Conservation (phyloP, 495 filamentous ascomycete species). For the Aspergillus asperescens region DNA sequence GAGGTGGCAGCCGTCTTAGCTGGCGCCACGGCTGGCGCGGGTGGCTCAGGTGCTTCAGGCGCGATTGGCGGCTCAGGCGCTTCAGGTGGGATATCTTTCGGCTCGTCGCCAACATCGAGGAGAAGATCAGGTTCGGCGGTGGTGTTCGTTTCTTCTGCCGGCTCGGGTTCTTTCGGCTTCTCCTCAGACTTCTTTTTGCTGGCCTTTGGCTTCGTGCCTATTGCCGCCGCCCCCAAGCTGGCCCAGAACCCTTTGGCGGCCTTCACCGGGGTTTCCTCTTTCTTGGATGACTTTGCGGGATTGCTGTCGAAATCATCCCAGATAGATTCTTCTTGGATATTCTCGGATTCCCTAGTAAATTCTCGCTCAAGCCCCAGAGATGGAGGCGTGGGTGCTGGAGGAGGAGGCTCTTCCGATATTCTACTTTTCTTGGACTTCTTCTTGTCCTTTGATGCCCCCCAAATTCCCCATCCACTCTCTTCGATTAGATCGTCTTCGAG, state of each 20-base stretch:
- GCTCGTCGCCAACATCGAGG: conserved; percentile 32
- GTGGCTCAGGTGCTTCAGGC: conserved; percentile 28
- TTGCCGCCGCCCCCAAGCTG: conserved; percentile 33
- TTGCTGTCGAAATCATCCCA: conserved; percentile 39
- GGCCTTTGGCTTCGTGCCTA: conserved; percentile 31
- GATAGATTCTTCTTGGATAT: conserved; percentile 27
- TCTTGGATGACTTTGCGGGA: conserved; percentile 35
- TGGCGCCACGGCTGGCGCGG: conserved; percentile 31
- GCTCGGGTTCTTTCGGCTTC: conserved; percentile 23
- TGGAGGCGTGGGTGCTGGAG: conserved; percentile 48
- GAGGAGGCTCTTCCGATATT: conserved; percentile 41
- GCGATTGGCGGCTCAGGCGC: conserved; percentile 26
- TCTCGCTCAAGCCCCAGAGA: conserved; percentile 45
- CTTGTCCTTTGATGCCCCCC: conserved; percentile 37
- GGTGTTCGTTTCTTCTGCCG: conserved; percentile 24
- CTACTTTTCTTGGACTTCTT: conserved; percentile 43
- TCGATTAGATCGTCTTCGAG: conserved; percentile 25
- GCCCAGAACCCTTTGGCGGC: conserved; percentile 46
- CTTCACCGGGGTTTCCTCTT: conserved; percentile 30
- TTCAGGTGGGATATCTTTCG: conserved; percentile 18
- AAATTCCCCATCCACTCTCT: conserved; percentile 33
- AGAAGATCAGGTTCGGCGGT: conserved; percentile 23
- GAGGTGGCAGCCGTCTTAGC: conserved; percentile 28
- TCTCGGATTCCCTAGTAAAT: conserved; percentile 19
- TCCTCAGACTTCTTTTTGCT: conserved; percentile 36